Conservation (phyloP, 225 moss, liverwort and hornwort genomes). For the Sphagnum tenellum region DNA sequence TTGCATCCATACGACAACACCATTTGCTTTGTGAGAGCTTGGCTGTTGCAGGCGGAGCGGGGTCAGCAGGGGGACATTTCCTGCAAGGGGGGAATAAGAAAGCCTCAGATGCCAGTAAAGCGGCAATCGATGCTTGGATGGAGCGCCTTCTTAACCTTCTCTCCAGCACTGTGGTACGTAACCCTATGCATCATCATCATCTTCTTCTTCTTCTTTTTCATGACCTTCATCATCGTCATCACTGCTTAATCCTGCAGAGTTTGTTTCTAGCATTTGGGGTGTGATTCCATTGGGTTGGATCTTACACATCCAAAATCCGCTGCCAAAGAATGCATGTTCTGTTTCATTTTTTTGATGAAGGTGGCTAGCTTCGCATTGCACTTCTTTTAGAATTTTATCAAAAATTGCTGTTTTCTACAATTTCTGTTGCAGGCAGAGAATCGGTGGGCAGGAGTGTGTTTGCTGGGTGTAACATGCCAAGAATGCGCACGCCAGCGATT, state of each 20-base stretch:
- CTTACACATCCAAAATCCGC: too few relatives aligned
- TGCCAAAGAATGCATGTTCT: too few relatives aligned
- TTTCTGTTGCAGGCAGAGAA: conserved; percentile 71
- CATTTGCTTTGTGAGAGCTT: conserved; percentile 78
- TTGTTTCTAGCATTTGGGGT: too few relatives aligned
- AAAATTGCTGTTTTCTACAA: too few relatives aligned
- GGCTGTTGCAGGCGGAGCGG: neutral
- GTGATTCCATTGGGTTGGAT: too few relatives aligned
- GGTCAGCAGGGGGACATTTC: conserved; percentile 37
- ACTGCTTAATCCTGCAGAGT: too few relatives aligned
- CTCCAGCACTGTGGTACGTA: conserved; percentile 12
- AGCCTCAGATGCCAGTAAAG: conserved; percentile 62
- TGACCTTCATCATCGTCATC: too few relatives aligned
- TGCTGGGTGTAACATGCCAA: conserved; percentile 69
- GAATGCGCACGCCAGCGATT: conserved; percentile 68
- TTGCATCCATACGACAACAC: conserved; percentile 81
- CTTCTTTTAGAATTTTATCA: too few relatives aligned
- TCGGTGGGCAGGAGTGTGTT: conserved; percentile 78
- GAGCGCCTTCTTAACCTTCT: conserved; percentile 12
- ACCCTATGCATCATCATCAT: too few relatives aligned
- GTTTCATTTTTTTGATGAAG: too few relatives aligned
- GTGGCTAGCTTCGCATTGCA: too few relatives aligned
- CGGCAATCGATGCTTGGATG: conserved; percentile 17
- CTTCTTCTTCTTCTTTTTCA: too few relatives aligned
- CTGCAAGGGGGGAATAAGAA: conserved; percentile 44